Evolutionary conservation across 495 filamentous ascomycete species (phyloP).

Genomic region (Xylaria acuta): DNA sequence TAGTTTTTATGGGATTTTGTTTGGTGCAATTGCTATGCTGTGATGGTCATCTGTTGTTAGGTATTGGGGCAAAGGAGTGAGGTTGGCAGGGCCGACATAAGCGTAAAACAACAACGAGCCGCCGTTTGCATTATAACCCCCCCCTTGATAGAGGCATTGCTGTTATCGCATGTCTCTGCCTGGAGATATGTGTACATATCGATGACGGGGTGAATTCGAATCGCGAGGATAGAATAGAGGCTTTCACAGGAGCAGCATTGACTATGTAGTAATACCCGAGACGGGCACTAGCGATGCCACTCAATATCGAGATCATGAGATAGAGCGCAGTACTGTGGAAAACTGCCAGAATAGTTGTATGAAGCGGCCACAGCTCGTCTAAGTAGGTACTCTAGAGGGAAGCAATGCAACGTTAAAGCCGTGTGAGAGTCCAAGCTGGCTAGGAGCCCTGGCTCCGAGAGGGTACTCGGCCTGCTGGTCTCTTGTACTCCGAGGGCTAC

Average conservation of each 20-base stretch:
- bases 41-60: not conserved
- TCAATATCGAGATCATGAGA: conserved; percentile 18
- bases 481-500: conserved; percentile 17
- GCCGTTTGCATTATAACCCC: not conserved
- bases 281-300: conserved; percentile 12
- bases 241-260: not conserved
- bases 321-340: not conserved
- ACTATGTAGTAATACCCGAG: not conserved
- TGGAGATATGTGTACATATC: not conserved
- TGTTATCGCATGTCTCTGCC: not conserved
- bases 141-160: not conserved
- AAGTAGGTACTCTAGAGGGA: too few species aligned
- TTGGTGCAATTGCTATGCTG: not conserved
- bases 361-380: conserved; percentile 3
- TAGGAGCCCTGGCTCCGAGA: not conserved
- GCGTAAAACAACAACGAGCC: not conserved
- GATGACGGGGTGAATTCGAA: not conserved
- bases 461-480: not conserved
- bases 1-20: not conserved
- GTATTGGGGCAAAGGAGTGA: not conserved
- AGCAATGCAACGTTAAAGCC: conserved; percentile 14
- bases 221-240: not conserved
- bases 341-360: not conserved
- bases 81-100: not conserved
- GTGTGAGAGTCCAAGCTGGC: not conserved